Percentiles rank a stretch among this genome's conserved stretches.
phyloP scores from a whole-genome alignment of 1,284 basidiomycete species.

The Sutorius eximius region DNA sequence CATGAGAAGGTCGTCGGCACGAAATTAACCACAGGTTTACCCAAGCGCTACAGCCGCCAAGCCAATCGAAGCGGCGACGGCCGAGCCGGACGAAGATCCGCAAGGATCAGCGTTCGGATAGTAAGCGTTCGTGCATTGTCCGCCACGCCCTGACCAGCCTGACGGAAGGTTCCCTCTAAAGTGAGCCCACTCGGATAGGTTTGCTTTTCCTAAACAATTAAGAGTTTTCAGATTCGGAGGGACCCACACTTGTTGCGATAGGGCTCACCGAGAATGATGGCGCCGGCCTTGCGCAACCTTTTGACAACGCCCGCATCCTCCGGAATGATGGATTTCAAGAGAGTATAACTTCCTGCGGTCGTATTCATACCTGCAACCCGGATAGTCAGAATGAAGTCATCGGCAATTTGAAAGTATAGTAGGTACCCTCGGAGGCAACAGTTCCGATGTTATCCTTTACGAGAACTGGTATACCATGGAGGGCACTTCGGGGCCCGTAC shows the following conservation, averaged over 20 bases:
- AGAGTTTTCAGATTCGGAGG: neutral
- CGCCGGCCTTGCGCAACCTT: slow-evolving; percentile 61
- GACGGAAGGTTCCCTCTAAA: slow-evolving; percentile 56
- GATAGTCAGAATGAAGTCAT: neutral
- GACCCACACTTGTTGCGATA: neutral
- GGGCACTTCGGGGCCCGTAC: slow-evolving; percentile 47
- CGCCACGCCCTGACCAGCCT: slow-evolving; percentile 68
- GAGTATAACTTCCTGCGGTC: slow-evolving; percentile 59
- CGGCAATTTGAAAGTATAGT: neutral
- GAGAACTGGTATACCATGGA: slow-evolving; percentile 72
- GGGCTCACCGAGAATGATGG: slow-evolving; percentile 56
- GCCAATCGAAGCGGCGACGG: slow-evolving; percentile 60
- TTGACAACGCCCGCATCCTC: slow-evolving; percentile 63
- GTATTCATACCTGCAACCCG: slow-evolving; percentile 59
- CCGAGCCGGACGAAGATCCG: slow-evolving; percentile 67
- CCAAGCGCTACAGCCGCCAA: slow-evolving; percentile 61
- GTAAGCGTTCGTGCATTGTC: slow-evolving; percentile 62
- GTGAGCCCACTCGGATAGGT: slow-evolving; percentile 62
- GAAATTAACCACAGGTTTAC: slow-evolving; percentile 3
- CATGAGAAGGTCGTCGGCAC: neutral
- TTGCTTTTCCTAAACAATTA: slow-evolving; percentile 51
- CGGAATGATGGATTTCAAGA: slow-evolving; percentile 58
- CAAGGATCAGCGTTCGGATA: slow-evolving; percentile 60
- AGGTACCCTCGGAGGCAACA: slow-evolving; percentile 49
- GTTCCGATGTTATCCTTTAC: slow-evolving; percentile 74